A percentile compares a stretch with the other conserved stretches of the same genome.
Evolutionary conservation across 73 alveolate species (phyloP).

Genomic region (Paramecium sonneborni): DNA sequence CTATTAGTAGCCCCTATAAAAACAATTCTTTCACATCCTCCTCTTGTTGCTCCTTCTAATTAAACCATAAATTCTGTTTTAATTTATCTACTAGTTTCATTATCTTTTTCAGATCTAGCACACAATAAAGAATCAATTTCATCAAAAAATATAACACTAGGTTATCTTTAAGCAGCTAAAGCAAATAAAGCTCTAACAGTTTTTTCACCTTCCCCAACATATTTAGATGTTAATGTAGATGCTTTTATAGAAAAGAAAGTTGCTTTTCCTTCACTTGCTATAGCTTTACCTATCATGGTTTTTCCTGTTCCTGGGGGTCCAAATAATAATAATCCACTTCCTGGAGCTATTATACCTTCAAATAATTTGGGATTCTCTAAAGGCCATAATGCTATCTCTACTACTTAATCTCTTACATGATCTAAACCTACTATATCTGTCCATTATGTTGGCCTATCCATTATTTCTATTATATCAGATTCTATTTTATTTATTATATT

Average conservation of each 20-base stretch:
- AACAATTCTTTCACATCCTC: conserved; percentile 54
- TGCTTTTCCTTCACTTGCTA: conserved; percentile 93
- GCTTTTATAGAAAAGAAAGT: conserved; percentile 95
- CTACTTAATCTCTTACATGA: conserved; percentile 51
- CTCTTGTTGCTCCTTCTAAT: conserved; percentile 84
- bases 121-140: conserved; percentile 98
- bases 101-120: conserved; percentile 93
- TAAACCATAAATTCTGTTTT: conserved; percentile 98
- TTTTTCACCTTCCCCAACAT: conserved; percentile 99
- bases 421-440: conserved; percentile 65
- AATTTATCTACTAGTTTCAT: conserved; percentile 95
- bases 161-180: conserved; percentile 95
- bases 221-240: conserved; percentile 89
- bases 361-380: conserved; percentile 55
- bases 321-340: conserved; percentile 60
- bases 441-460: conserved; percentile 44
- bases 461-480: conserved; percentile 10
- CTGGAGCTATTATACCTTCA: conserved; percentile 64
- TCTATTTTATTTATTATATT: background rate
- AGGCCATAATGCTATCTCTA: conserved; percentile 64
- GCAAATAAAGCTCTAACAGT: conserved; percentile 90
- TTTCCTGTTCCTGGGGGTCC: conserved; percentile 99
- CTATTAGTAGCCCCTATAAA: conserved; percentile 93
- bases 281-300: conserved; percentile 97
- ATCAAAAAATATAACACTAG: conserved; percentile 98